Evolutionary conservation across 495 filamentous ascomycete genomes (phyloP), one percentile per base, ranked within the genome.

Genomic region (Usnea hakonensis): DNA sequence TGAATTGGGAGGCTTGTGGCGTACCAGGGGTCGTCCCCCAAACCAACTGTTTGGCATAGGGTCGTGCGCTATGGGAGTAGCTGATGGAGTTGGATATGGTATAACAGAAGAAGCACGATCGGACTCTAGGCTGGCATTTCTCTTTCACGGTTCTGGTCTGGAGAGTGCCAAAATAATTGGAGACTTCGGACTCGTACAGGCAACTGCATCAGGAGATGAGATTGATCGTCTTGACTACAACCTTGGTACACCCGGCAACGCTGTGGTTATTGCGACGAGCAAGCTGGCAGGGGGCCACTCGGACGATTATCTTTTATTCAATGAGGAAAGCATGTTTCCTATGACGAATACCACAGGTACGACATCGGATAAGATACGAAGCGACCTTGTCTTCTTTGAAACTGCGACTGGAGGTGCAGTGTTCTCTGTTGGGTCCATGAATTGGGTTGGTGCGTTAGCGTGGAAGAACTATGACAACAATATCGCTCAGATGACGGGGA

Each of bases 21-120:
- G 72, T 13, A 65, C 61, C 41, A 69, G 67, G 41, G 71, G 72
- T 38, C 67, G 67, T 11, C 63, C 69, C 21, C 68, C 71, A 8
- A 72, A 73, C 54, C 57, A 64, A 14, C 60, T 73, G 16, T 72
- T 64, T 38, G 72, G 71, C 6, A 54, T 73, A 33, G 67, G 71
- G n/a, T 61, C 59, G 30, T 67, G 66, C 44, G 71, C 71, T 6
- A 70, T 65, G 58, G 68, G 68, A 33, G 69, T 65, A 13, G 68
- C 60, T 17, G 50, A 58, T 40, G 70, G 70, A 36, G 57, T 52
- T 17, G 63, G 58, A 28, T 65, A 65, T n/a, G 63, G 58, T 35
- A 65, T 65, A 50, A 65, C 43, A 9, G 26, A 55, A 30, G 58
- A 56, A 37, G 28, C 53, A 23, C 11, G 63, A 13, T 46, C 57